Evolutionary conservation across 1,284 basidiomycete species (phyloP).

Genomic region (Cutaneotrichosporon sp.): DNA sequence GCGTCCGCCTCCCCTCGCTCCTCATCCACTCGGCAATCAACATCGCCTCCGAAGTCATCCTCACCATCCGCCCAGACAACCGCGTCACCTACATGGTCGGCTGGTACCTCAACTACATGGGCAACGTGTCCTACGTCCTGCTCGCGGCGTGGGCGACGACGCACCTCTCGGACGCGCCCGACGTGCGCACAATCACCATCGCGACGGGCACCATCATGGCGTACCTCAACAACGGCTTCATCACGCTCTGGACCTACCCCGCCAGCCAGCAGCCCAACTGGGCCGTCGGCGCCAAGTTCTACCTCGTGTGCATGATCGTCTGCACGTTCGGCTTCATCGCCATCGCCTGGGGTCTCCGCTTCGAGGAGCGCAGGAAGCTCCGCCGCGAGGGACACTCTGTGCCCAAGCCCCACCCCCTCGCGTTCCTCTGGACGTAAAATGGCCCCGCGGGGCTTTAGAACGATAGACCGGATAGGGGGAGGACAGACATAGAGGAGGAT

Average conservation of each 20-base stretch:
- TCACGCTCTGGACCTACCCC: conserved; percentile 21
- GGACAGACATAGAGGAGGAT: too few relatives aligned
- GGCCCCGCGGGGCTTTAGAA: not conserved
- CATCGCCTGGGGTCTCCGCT: conserved; percentile 20
- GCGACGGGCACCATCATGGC: conserved; percentile 20
- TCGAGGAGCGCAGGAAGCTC: conserved; percentile 17
- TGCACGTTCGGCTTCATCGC: conserved; percentile 13
- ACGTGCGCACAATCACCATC: conserved; percentile 16
- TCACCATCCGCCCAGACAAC: conserved; percentile 13
- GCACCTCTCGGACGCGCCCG: conserved; percentile 16
- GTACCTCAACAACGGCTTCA: conserved; percentile 20
- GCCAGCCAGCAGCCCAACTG: conserved; percentile 20
- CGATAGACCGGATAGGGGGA: not conserved
- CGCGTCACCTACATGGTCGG: conserved; percentile 14
- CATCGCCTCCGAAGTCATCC: conserved; percentile 17
- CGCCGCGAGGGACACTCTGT: conserved; percentile 12
- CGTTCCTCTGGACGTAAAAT: conserved; percentile 18
- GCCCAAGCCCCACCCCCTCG: conserved; percentile 9
- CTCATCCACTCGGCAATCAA: conserved; percentile 16
- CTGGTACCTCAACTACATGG: conserved; percentile 22
- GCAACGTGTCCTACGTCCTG: conserved; percentile 13
- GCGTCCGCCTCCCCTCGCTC: conserved; percentile 19
- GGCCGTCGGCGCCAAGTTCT: conserved; percentile 21
- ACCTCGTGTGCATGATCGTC: conserved; percentile 19
- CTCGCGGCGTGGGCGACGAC: conserved; percentile 17